A percentile compares a stretch with the other conserved stretches of the same genome.
Evolutionary conservation across 2,329 filamentous ascomycete genomes (phyloP).

Genomic region (Amauroascus verrucosus): DNA sequence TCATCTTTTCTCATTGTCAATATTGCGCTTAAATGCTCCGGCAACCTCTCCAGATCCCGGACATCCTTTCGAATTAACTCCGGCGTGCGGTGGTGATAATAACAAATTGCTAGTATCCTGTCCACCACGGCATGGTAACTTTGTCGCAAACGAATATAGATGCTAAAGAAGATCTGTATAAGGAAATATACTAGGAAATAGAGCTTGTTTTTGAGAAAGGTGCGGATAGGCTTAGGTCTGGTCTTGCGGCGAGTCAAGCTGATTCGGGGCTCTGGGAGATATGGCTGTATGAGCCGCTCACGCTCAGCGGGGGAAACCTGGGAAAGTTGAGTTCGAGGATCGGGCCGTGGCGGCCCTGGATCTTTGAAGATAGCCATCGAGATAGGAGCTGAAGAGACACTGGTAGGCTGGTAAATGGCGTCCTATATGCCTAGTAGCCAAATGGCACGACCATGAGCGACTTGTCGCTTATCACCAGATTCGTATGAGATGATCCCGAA

Average conservation of each 20-base stretch:
- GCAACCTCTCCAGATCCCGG: slow-evolving; percentile 59
- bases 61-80: slow-evolving; percentile 87
- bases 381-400: neutral
- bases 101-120: slow-evolving; percentile 68
- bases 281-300: slow-evolving; percentile 43
- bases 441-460: neutral
- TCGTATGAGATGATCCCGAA: neutral
- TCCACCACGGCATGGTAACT: slow-evolving; percentile 69
- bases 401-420: neutral
- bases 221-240: slow-evolving; percentile 32
- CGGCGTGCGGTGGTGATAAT: slow-evolving; percentile 92
- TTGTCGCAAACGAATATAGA: slow-evolving; percentile 75
- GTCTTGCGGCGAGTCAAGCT: slow-evolving; percentile 20
- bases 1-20: slow-evolving; percentile 58
- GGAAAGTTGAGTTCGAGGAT: neutral
- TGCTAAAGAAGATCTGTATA: slow-evolving; percentile 67
- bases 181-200: slow-evolving; percentile 37
- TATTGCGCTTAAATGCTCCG: slow-evolving; percentile 79
- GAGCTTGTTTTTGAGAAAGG: slow-evolving; percentile 36
- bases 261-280: slow-evolving; percentile 40
- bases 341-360: slow-evolving; percentile 1
- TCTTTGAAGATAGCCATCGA: slow-evolving; percentile 5
- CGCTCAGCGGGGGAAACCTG: slow-evolving; percentile 39
- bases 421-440: neutral
- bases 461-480: neutral